These are phyloP conservation scores for Trichoderma lentiforme DNA, from an alignment of 2,329 filamentous ascomycete species.

Conservation along the genomic window DNA sequence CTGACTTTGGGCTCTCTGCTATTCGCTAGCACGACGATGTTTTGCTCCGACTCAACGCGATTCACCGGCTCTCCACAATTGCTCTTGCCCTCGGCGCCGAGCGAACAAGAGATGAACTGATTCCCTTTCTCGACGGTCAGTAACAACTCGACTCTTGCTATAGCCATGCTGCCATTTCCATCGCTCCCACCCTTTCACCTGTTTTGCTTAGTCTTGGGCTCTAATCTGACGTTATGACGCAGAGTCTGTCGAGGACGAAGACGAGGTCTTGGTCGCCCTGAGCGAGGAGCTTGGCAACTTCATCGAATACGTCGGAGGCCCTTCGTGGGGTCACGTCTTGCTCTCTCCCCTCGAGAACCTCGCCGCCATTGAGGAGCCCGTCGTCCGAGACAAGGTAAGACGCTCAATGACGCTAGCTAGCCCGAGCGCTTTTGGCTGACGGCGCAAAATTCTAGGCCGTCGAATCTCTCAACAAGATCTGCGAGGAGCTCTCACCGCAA, in stretches of 20 bases:
- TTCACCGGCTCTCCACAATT: constrained; percentile 96
- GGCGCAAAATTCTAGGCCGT: constrained; percentile 64
- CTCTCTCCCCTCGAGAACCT: constrained; percentile 96
- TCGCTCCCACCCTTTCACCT: not conserved
- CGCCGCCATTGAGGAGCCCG: constrained; percentile 95
- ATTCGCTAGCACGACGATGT: constrained; percentile 87
- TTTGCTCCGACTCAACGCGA: constrained; percentile 94
- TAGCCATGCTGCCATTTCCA: not conserved
- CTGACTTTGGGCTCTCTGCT: constrained; percentile 25
- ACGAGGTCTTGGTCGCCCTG: constrained; percentile 93
- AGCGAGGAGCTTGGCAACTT: constrained; percentile 96
- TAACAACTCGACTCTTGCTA: constrained; percentile 25
- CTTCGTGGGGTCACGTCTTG: constrained; percentile 91
- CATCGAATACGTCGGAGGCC: constrained; percentile 94
- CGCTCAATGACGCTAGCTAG: not conserved
- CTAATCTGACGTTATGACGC: constrained; percentile 22
- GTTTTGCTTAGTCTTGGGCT: not conserved
- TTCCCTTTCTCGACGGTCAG: constrained; percentile 97
- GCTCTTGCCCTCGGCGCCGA: constrained; percentile 93
- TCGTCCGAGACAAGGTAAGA: constrained; percentile 91
- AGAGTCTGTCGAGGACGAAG: constrained; percentile 99
- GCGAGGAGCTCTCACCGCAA: constrained; percentile 80
- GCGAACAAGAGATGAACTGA: constrained; percentile 95
- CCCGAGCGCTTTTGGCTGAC: constrained; percentile 10
- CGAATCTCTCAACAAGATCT: constrained; percentile 99